phyloP scores from a whole-genome alignment of 208 protist species.

The Eutreptiella sp. region DNA sequence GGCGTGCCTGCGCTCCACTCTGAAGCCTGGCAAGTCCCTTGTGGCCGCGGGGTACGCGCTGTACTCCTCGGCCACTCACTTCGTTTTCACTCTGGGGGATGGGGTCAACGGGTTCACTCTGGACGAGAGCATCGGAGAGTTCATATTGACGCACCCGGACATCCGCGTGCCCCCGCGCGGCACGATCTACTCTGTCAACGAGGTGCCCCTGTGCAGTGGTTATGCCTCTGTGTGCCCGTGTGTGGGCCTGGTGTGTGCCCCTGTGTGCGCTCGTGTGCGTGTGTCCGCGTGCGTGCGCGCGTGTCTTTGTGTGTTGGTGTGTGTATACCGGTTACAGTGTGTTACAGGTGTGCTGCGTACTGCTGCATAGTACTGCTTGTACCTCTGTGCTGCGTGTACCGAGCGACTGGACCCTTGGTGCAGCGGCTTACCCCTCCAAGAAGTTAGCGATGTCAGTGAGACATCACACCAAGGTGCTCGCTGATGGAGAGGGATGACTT shows the following conservation, averaged over 20 bases:
- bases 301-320: no score
- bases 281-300: no score
- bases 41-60: constrained; percentile 85
- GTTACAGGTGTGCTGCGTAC: no score
- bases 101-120: constrained; percentile 89
- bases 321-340: background rate
- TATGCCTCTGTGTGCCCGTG: constrained; percentile 40
- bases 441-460: no score
- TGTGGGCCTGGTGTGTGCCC: constrained; percentile 31
- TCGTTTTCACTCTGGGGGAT: constrained; percentile 80
- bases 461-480: no score
- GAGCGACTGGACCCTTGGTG: no score
- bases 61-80: constrained; percentile 85
- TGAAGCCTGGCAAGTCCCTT: constrained; percentile 57
- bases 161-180: constrained; percentile 76
- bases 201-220: constrained; percentile 87
- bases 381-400: no score
- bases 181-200: constrained; percentile 95
- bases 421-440: no score
- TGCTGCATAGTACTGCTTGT: no score
- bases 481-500: no score
- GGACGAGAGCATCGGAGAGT: constrained; percentile 90
- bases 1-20: constrained; percentile 55
- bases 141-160: constrained; percentile 88
- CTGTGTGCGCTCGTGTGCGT: background rate